Evolutionary conservation across 2,329 filamentous ascomycete species (phyloP).

Genomic region (Claviceps spartinae): DNA sequence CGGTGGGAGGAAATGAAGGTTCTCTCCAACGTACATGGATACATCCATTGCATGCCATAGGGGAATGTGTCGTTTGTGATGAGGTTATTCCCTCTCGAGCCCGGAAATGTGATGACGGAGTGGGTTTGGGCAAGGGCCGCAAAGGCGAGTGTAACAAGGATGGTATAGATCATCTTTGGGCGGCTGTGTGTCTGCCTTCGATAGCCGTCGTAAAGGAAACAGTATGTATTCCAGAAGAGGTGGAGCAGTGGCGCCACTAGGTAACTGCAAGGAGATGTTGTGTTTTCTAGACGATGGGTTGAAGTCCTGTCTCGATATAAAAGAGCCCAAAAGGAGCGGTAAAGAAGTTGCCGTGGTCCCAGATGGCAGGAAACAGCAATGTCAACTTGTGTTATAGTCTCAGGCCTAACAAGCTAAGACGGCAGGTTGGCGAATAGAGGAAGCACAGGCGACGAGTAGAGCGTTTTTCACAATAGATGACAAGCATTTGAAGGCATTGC

Average conservation of each 20-base stretch:
- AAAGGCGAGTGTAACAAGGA: slow-evolving; percentile 25
- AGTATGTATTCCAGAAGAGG: background rate
- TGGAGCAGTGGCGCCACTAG: background rate
- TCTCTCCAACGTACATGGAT: slow-evolving; percentile 64
- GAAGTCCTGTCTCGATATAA: no score
- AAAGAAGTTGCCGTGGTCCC: no score
- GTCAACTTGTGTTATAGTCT: background rate
- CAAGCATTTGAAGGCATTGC: background rate
- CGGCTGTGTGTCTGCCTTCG: background rate
- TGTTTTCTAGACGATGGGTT: background rate
- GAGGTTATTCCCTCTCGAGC: slow-evolving; percentile 78
- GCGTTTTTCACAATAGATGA: background rate
- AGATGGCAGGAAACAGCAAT: no score
- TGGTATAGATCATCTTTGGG: background rate
- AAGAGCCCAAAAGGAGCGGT: no score
- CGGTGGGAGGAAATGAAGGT: background rate
- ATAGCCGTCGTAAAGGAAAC: background rate
- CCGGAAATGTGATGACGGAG: slow-evolving; percentile 74
- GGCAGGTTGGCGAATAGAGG: background rate
- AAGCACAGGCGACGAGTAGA: background rate
- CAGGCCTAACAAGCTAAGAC: slow-evolving; percentile 1
- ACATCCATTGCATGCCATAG: slow-evolving; percentile 90
- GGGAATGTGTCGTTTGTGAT: slow-evolving; percentile 66
- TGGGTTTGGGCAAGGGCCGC: slow-evolving; percentile 49
- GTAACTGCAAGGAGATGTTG: background rate